Percentiles rank a stretch among this genome's conserved stretches.
These are phyloP conservation scores for Ceratorhiza oryzae-sativae DNA, from an alignment of 1,284 basidiomycete genomes.

Conservation along the genomic window DNA sequence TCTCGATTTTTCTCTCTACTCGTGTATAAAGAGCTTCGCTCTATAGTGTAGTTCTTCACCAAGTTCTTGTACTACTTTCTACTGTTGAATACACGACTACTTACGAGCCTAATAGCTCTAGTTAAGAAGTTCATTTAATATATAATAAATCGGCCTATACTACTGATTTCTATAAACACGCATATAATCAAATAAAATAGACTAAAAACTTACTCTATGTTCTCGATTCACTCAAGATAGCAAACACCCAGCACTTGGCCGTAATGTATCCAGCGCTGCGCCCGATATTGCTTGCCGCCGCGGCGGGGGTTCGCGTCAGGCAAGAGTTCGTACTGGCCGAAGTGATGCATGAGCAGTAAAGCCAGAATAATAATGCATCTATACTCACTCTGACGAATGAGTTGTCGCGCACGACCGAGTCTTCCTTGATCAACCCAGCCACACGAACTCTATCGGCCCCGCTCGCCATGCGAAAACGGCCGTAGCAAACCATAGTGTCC, in stretches of 20 bases:
- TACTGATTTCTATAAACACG: too few species aligned
- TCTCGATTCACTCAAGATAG: conserved; percentile 7
- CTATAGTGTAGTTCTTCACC: too few species aligned
- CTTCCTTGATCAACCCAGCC: conserved; percentile 38
- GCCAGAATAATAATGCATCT: background rate
- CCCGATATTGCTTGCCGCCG: background rate
- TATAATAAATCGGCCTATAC: too few species aligned
- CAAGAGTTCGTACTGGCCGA: conserved; percentile 7
- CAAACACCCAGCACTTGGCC: background rate
- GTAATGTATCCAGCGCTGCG: background rate
- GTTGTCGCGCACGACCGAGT: conserved; percentile 10
- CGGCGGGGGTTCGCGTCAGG: conserved; percentile 1
- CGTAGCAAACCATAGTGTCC: background rate
- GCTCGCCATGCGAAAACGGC: conserved; percentile 2
- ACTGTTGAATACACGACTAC: too few species aligned
- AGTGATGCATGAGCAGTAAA: background rate
- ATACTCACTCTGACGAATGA: conserved; percentile 9
- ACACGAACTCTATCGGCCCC: conserved; percentile 2
- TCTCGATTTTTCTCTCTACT: too few species aligned
- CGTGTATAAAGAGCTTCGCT: too few species aligned
- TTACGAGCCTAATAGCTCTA: too few species aligned
- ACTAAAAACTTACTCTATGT: background rate
- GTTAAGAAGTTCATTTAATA: too few species aligned
- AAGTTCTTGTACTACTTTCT: too few species aligned
- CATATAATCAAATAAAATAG: too few species aligned